A percentile compares a stretch with the other conserved stretches of the same genome.
Conservation (phyloP, 1,284 basidiomycete genomes). For the Rhodotorula sp. region DNA sequence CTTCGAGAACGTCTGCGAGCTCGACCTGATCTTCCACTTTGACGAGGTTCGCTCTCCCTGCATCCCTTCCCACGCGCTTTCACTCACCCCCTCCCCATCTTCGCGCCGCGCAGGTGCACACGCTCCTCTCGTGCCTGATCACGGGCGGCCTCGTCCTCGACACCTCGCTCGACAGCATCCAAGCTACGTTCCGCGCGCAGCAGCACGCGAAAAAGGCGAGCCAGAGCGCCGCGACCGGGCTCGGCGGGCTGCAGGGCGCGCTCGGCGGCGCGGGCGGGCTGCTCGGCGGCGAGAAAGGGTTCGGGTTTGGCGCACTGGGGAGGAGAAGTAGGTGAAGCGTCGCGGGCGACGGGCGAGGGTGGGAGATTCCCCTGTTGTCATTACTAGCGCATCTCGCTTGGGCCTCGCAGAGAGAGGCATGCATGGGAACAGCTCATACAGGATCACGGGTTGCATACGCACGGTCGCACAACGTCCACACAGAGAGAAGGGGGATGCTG, state of each 20-base stretch:
- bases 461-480: too few species aligned
- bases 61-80: neutral
- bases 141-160: conserved; percentile 98
- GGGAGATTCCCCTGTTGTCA: neutral
- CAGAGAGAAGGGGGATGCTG: too few species aligned
- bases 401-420: neutral
- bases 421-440: too few species aligned
- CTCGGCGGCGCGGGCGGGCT: conserved; percentile 4
- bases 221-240: conserved; percentile 7
- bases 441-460: too few species aligned
- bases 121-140: conserved; percentile 90
- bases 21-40: conserved; percentile 98
- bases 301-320: conserved; percentile 8
- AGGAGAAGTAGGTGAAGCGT: conserved; percentile 1
- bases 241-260: conserved; percentile 12
- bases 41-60: conserved; percentile 70
- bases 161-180: conserved; percentile 58
- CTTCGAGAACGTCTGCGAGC: conserved; percentile 98
- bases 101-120: conserved; percentile 68
- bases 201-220: conserved; percentile 35
- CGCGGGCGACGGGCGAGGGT: too few species aligned
- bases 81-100: neutral
- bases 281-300: neutral
- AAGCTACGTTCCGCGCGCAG: conserved; percentile 38
- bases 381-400: neutral